Base-by-base conservation (phyloP, 2,329 filamentous ascomycete species). In the Trichophyton rubrum region DNA sequence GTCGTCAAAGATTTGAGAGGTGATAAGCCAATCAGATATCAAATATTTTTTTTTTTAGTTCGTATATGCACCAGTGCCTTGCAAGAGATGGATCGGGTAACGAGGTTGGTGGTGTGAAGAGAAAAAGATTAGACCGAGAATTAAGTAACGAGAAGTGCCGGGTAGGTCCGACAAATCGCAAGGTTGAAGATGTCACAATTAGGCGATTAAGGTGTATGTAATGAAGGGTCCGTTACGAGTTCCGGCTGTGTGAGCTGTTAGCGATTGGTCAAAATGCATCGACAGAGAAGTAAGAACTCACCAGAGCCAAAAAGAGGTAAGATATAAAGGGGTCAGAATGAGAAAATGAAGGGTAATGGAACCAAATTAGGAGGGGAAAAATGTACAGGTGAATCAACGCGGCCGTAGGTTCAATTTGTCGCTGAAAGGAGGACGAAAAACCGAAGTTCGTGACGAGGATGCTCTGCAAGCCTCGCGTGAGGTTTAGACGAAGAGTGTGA, bases 11-110 rank as follows among this genome's bases (percentile, higher is more conserved):
- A 8, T 27, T 33, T 6, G 49, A 35, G 24, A 17, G 27, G 22
- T 15, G 45, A 49, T 11, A 49, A 62, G 62, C 62, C 62, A 61
- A 61, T 64, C 65, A 56, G 30, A 72, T 70, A 49, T 59, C 56
- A 57, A 47, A 13, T 38, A 38, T 35, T 35, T 66, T 64, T 66
- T 63, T 66, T 62, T 63, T 62, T 63, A 56, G 55, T 51, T 59
- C 62, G 59, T 61, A 59, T 60, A 59, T 60, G 62, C 58, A 60
- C 59, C 53, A 41, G n/a, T 47, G 45, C 27, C 20, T 30, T 56
- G 49, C 22, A 17, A 41, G 27, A 56, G 56, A 57, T 35, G 33
- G 57, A 35, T 47, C 51, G 15, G 41, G 33, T 13, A 38, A 41
- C n/a, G 35, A 30, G 27, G 43, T 15, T 40, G 35, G 47, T 47